Evolutionary conservation across 2,329 filamentous ascomycete genomes (phyloP), one percentile per base, ranked within the genome.

Genomic region (Claviceps sp.): DNA sequence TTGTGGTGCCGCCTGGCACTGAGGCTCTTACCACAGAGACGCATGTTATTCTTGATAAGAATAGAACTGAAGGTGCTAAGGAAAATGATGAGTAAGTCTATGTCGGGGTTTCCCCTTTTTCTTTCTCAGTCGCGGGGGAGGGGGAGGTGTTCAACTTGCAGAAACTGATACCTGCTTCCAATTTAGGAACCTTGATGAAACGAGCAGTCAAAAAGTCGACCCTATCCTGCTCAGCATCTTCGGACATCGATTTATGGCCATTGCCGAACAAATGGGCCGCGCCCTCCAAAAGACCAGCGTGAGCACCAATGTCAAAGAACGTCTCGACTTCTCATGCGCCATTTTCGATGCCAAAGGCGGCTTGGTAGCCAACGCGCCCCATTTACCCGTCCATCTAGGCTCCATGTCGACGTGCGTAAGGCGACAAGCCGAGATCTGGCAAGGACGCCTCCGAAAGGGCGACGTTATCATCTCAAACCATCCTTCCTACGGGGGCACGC

Each of bases 391-490:
- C 0, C 86, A 91, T 62, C 71, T 91, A 3, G 86, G 86, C 17
- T 87, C 83, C 43, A 91, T 91, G 86, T 86, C 84, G 7, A 89
- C 85, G 13, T 88, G 85, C 45, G 85, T 91, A 2, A 77, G 80
- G 53, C 85, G 85, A 47, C 86, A 91, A 65, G 83, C 86, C 4
- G 76, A 85, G 57, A 87, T 89, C 47, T 91, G 86, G 86, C 77
- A 82, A 58, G 85, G 85, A 1, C 86, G 84, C 55, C 68, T 93
- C 38, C 82, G 87, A 59, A 82, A 77, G 52, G 87, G 87, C 9
- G 87, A 93, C 62, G 87, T 93, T 0, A 77, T 93, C 34, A 84
- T 91, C 1, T 86, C 85, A 0, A 93, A 93, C 56, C 87, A 91
- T 60, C 87, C 87, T 1, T 87, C 87, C 60, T 89, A 83, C 56